Percentiles rank a stretch among this genome's conserved stretches.
Conservation (phyloP, 768 basidiomycete species). For the Pisolithus sp. region DNA sequence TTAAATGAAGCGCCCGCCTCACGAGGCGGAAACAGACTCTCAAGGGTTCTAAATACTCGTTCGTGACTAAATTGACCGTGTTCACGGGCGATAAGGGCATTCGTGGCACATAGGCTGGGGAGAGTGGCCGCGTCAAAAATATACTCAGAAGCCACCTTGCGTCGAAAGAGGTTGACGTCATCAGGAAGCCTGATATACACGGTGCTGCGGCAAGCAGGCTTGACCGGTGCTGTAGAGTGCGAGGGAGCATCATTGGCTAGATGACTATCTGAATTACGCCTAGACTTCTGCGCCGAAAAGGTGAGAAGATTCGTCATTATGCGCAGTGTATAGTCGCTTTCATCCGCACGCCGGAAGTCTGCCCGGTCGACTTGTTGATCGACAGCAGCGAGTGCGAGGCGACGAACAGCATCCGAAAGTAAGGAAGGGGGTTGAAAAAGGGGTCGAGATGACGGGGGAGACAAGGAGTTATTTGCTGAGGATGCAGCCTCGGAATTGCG, state of each 20-base stretch:
- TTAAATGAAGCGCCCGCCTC: slow-evolving; percentile 20
- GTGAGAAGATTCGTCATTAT: slow-evolving; percentile 75
- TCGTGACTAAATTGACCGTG: slow-evolving; percentile 66
- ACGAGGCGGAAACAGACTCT: slow-evolving; percentile 38
- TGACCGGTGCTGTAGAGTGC: slow-evolving; percentile 31
- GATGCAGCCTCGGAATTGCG: slow-evolving; percentile 47
- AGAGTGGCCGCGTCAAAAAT: slow-evolving; percentile 40
- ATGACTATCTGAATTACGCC: slow-evolving; percentile 7
- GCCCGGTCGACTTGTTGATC: slow-evolving; percentile 40
- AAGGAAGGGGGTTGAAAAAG: slow-evolving; percentile 59
- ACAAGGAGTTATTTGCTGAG: slow-evolving; percentile 26
- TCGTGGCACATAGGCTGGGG: slow-evolving; percentile 47
- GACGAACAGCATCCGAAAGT: slow-evolving; percentile 67
- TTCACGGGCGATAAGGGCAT: slow-evolving; percentile 52
- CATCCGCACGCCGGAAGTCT: slow-evolving; percentile 40
- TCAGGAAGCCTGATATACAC: slow-evolving; percentile 52
- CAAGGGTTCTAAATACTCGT: slow-evolving; percentile 54
- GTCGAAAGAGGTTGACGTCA: slow-evolving; percentile 41
- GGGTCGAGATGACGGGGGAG: slow-evolving; percentile 19
- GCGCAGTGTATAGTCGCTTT: slow-evolving; percentile 55
- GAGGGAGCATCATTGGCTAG: not conserved
- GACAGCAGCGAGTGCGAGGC: slow-evolving; percentile 53
- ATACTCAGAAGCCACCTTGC: slow-evolving; percentile 58
- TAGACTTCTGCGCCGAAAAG: slow-evolving; percentile 39
- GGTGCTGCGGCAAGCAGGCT: slow-evolving; percentile 47